Evolutionary conservation across 75 land plant genomes (phyloP), one percentile per base, ranked within the genome.

Genomic region (Cupressus sempervirens): DNA sequence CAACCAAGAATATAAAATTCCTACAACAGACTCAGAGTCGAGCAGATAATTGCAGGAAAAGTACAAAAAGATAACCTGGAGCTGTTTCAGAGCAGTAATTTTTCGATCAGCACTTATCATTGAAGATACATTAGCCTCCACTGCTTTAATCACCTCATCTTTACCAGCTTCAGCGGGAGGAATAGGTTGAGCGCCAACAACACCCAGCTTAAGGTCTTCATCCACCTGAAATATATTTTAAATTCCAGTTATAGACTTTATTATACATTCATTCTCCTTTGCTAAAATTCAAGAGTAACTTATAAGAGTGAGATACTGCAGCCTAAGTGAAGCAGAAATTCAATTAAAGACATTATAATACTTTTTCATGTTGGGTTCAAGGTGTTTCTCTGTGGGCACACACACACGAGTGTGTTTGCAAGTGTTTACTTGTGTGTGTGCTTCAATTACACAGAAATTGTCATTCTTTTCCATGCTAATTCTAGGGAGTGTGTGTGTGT

Each of bases 41-140:
- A 84, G 29, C 18, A 85, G 16, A 82, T 84, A 43, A 46, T 23
- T 80, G 40, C 50, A 41, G 9, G 84, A 15, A 85, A 85, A 52
- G 30, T 16, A 3, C 0, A 43, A 48, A 81, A 84, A n/a, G 16
- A n/a, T 23, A 36, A 75, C 99, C 94, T 98, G 99, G 35, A 98
- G 85, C 76, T 98, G 95, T 86, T 98, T 96, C 81, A 98, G 82
- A 76, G 99, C 92, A 48, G 97, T 96, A 62, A 98, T 87, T 91
- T 98, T 98, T 52, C 99, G 90, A 87, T 98, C 99, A 86, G 99
- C 96, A 85, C 90, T 89, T 73, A 98, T 98, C 99, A 98, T 98
- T 41, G 99, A 92, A 65, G 91, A 91, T 68, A 98, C 91, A 89
- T 98, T 96, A 65, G 90, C 87, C 36, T 94, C 99, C 82, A 96